A percentile compares a stretch with the other conserved stretches of the same genome.
Evolutionary conservation across 805 yeast species (phyloP).

Genomic region (Candida glaebosa): DNA sequence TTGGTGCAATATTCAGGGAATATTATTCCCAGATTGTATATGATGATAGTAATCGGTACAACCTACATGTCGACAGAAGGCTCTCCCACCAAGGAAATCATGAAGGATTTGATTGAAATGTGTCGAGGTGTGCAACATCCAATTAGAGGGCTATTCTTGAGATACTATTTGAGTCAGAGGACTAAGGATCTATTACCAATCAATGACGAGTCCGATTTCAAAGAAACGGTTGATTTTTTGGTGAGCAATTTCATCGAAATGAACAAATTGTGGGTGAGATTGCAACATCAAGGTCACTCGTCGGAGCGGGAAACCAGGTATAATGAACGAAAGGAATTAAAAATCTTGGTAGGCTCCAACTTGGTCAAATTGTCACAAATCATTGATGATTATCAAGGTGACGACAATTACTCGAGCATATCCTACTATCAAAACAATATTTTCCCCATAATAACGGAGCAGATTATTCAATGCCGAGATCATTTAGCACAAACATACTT

Average conservation of each 20-base stretch:
- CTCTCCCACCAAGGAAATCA: slow-evolving; percentile 78
- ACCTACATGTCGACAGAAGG: slow-evolving; percentile 76
- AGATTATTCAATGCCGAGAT: slow-evolving; percentile 88
- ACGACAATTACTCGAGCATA: slow-evolving; percentile 23
- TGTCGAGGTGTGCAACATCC: slow-evolving; percentile 97
- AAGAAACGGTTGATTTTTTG: slow-evolving; percentile 74
- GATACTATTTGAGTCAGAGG: slow-evolving; percentile 85
- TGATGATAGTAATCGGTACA: slow-evolving; percentile 94
- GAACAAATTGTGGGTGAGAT: slow-evolving; percentile 96
- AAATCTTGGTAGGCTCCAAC: slow-evolving; percentile 89
- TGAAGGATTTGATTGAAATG: slow-evolving; percentile 98
- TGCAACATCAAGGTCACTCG: slow-evolving; percentile 93
- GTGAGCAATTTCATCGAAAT: slow-evolving; percentile 89
- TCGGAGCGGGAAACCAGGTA: slow-evolving; percentile 72
- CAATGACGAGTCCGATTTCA: slow-evolving; percentile 36
- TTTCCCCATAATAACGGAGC: slow-evolving; percentile 80
- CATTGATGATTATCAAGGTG: slow-evolving; percentile 60
- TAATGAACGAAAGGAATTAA: slow-evolving; percentile 81
- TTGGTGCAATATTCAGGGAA: slow-evolving; percentile 94
- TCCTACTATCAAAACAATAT: slow-evolving; percentile 46
- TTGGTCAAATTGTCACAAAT: slow-evolving; percentile 84
- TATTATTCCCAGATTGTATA: slow-evolving; percentile 83
- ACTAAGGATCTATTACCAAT: slow-evolving; percentile 64
- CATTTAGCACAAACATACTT: slow-evolving; percentile 89
- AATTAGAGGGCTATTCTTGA: slow-evolving; percentile 80